phyloP scores from a whole-genome alignment of 2,329 filamentous ascomycete genomes.

The Hymenoscyphus scutula region DNA sequence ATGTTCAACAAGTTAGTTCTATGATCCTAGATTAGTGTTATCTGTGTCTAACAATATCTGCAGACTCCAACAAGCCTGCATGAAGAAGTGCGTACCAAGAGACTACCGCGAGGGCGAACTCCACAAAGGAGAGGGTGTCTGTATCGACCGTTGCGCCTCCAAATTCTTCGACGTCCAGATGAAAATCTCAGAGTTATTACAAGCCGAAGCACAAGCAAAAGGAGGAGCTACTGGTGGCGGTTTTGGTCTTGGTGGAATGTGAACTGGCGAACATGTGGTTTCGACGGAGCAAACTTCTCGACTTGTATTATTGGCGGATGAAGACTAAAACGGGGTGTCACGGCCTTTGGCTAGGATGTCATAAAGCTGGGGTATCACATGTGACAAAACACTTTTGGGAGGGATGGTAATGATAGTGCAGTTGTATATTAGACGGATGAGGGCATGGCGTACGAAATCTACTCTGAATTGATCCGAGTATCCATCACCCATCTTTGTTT shows the following conservation, averaged over 20 bases:
- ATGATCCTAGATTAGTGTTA: not conserved
- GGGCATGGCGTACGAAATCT: not conserved
- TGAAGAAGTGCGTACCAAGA: constrained; percentile 86
- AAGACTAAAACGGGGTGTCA: not conserved
- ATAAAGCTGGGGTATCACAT: not conserved
- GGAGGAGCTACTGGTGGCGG: constrained; percentile 49
- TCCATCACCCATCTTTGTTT: no score
- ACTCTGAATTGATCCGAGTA: constrained; percentile 1
- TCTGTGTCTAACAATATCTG: constrained; percentile 11
- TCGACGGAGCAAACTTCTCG: constrained; percentile 1
- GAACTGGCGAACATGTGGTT: constrained; percentile 25
- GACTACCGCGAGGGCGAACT: constrained; percentile 95
- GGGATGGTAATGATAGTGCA: not conserved
- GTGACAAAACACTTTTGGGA: not conserved
- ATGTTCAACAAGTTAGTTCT: constrained; percentile 88
- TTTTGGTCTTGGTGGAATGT: constrained; percentile 48
- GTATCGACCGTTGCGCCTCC: constrained; percentile 92
- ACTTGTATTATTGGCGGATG: constrained; percentile 15
- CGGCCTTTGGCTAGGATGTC: not conserved
- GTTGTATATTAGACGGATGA: not conserved
- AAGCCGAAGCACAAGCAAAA: constrained; percentile 73
- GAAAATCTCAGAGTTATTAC: constrained; percentile 96
- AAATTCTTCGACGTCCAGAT: constrained; percentile 99
- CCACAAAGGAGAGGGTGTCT: constrained; percentile 98
- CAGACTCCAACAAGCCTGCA: constrained; percentile 84